Evolutionary conservation across 2,329 filamentous ascomycete genomes (phyloP), one percentile per base, ranked within the genome.

Genomic region (Cladosporium sp.): DNA sequence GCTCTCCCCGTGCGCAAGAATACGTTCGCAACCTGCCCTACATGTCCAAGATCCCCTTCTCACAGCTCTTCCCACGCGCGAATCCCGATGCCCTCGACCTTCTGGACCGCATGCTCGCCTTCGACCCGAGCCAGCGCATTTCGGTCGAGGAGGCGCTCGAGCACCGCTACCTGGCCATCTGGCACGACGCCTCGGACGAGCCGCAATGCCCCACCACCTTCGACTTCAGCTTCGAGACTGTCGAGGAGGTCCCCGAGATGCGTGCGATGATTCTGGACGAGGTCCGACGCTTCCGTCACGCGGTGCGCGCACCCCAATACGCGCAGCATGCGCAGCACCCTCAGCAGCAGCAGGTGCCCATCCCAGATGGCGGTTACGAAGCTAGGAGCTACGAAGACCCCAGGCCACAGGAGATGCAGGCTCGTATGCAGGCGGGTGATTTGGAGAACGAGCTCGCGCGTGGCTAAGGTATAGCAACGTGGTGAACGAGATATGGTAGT

Each of bases 201-300:
- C 93, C 93, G 16, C 82, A 85, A 57, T 97, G 92, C 74, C 91
- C 91, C 0, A 88, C 86, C 13, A 91, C 89, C 15, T 98, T 98
- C 72, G 91, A 98, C 76, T 98, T 98, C 75, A 86, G 92, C 68
- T 98, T 98, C 65, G 93, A 98, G 69, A 84, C 95, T n/a, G 83
- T 96, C 33, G 92, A 98, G 47, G 93, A 97, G 38, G 90, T 98
- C 16, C 79, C 78, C 18, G 88, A 96, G 60, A 97, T 98, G 91
- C 88, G 93, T 67, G 84, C 85, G 71, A 94, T 96, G 88, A 98
- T 98, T 57, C 77, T 96, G 53, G 86, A 92, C n/a, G 93, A 98
- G 71, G 93, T 98, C 42, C 78, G 83, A 65, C 79, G 83, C 57
- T 98, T 98, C 82, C 83, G 93, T 55, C 76, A 54, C 53, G 57